These are phyloP conservation scores for Anisogramma anomala DNA, from an alignment of 2,329 filamentous ascomycete genomes.

Conservation along the genomic window DNA sequence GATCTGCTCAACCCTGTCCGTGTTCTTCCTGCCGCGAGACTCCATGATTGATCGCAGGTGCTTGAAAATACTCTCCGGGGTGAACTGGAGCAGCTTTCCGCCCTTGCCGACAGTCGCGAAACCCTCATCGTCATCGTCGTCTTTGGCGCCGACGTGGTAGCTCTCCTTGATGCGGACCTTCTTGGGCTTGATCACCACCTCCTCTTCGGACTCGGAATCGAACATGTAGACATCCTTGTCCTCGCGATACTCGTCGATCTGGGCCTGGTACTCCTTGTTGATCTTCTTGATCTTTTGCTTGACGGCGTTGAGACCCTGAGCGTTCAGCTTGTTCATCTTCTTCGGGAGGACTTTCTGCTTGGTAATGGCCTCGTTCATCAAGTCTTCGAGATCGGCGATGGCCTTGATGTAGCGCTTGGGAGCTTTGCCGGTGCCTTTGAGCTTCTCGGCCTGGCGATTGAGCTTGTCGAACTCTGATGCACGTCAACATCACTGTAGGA, in stretches of 20 bases:
- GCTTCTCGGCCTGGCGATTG: conserved; percentile 73
- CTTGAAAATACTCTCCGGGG: conserved; percentile 96
- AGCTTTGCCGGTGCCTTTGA: conserved; percentile 62
- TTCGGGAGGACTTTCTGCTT: conserved; percentile 94
- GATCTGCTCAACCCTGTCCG: conserved; percentile 88
- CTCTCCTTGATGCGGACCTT: conserved; percentile 36
- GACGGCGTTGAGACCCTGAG: conserved; percentile 87
- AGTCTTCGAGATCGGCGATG: conserved; percentile 85
- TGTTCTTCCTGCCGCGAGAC: conserved; percentile 97
- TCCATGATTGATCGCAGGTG: conserved; percentile 88
- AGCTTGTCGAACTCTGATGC: conserved; percentile 81
- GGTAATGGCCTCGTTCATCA: conserved; percentile 83
- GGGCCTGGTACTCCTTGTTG: conserved; percentile 83
- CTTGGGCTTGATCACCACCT: conserved; percentile 42
- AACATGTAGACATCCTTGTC: conserved; percentile 84
- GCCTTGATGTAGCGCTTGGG: conserved; percentile 91
- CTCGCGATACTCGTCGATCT: conserved; percentile 77
- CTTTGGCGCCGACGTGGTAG: conserved; percentile 33
- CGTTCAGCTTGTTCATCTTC: conserved; percentile 97
- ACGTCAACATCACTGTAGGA: conserved; percentile 12
- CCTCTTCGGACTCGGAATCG: conserved; percentile 61
- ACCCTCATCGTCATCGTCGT: conserved; percentile 64
- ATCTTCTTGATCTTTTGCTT: conserved; percentile 99
- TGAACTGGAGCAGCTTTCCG: conserved; percentile 82
- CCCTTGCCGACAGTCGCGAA: conserved; percentile 83